These are phyloP conservation scores for Dichotomocladium elegans DNA, from an alignment of 371 early-diverging fungal species.

Conservation along the genomic window DNA sequence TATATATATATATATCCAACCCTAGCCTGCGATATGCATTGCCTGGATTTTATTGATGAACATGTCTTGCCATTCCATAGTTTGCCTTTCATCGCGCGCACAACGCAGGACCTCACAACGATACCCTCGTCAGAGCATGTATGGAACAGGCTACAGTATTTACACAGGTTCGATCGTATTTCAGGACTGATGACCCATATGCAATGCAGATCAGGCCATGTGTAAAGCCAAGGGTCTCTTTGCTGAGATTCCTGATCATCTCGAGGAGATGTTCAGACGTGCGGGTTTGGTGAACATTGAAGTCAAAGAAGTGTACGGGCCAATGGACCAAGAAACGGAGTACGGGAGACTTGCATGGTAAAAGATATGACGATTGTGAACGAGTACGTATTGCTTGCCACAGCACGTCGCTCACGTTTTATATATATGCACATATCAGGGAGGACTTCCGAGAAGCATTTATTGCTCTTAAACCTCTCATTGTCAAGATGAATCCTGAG, in stretches of 20 bases:
- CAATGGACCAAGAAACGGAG: slow-evolving; percentile 11
- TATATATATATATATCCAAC: neutral
- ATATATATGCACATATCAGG: slow-evolving; percentile 5
- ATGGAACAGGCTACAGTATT: neutral
- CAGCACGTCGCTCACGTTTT: too few species aligned
- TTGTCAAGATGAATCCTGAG: slow-evolving; percentile 7
- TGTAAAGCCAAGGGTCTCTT: slow-evolving; percentile 1
- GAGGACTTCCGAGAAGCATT: slow-evolving; percentile 19
- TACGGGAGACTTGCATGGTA: slow-evolving; percentile 3
- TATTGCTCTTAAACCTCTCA: slow-evolving; percentile 8
- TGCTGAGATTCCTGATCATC: neutral
- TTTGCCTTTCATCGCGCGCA: too few species aligned
- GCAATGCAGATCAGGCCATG: too few species aligned
- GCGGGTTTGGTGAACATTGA: neutral
- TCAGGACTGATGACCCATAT: too few species aligned
- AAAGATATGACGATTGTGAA: too few species aligned
- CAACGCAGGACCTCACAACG: too few species aligned
- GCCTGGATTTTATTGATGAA: neutral
- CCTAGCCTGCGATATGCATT: neutral
- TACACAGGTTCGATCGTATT: too few species aligned
- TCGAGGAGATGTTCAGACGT: neutral
- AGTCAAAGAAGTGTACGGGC: slow-evolving; percentile 5
- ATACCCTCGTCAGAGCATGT: slow-evolving; percentile 4
- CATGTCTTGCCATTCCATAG: too few species aligned
- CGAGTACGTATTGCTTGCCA: too few species aligned